These are phyloP conservation scores for Pseudopithomyces chartarum DNA, from an alignment of 2,329 filamentous ascomycete species.

Conservation along the genomic window DNA sequence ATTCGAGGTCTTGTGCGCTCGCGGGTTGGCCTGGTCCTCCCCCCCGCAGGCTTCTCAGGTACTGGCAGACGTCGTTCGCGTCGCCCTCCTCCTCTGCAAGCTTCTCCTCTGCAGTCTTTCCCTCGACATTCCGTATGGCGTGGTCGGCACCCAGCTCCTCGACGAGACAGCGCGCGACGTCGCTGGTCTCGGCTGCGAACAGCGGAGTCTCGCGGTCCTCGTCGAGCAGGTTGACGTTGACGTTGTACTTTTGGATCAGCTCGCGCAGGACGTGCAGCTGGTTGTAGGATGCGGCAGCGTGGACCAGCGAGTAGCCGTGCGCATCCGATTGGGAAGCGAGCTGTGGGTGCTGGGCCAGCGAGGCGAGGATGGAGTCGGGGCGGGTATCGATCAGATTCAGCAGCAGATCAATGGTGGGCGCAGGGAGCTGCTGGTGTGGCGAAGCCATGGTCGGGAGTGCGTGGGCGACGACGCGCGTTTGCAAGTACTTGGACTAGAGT, in stretches of 20 bases:
- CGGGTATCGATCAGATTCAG: conserved; percentile 76
- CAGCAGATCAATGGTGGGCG: conserved; percentile 52
- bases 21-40: conserved; percentile 28
- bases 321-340: conserved; percentile 82
- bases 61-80: conserved; percentile 74
- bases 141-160: conserved; percentile 79
- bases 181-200: conserved; percentile 84
- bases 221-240: conserved; percentile 80
- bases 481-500: too few relatives aligned
- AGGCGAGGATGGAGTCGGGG: conserved; percentile 71
- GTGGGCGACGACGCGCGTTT: too few relatives aligned
- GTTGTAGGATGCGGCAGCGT: conserved; percentile 91
- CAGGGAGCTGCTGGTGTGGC: conserved; percentile 25
- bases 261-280: conserved; percentile 79
- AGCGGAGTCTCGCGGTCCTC: conserved; percentile 94
- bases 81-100: conserved; percentile 77
- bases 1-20: conserved; percentile 31
- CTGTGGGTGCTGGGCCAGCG: conserved; percentile 74
- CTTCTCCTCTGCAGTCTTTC: conserved; percentile 79
- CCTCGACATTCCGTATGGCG: conserved; percentile 70
- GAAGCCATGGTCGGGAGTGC: conserved; percentile 23
- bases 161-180: conserved; percentile 77
- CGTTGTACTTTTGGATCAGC: conserved; percentile 76
- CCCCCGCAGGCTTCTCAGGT: conserved; percentile 56
- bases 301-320: conserved; percentile 91